Conservation (phyloP, 2,329 filamentous ascomycete genomes). For the Cladosporium colombiae region DNA sequence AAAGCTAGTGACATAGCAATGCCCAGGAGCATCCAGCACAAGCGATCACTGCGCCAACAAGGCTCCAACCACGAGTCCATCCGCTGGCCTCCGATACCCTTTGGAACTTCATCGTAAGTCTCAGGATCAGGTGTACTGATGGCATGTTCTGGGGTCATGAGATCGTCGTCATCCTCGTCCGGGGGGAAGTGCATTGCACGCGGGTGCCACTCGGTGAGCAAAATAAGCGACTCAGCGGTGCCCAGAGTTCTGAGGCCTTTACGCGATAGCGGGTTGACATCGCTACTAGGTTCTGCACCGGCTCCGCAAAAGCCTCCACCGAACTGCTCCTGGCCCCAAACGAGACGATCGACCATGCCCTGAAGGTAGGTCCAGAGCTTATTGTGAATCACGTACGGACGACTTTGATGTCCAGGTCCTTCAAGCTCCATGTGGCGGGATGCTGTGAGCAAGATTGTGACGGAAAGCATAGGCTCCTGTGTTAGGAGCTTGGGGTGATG, state of each 20-base stretch:
- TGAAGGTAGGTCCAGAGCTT: constrained; percentile 93
- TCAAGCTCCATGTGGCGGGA: constrained; percentile 81
- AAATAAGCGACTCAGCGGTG: constrained; percentile 89
- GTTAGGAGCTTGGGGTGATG: constrained; percentile 78
- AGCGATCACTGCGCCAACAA: constrained; percentile 84
- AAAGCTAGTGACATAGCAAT: constrained; percentile 88
- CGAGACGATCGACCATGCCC: constrained; percentile 90
- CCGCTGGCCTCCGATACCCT: constrained; percentile 74
- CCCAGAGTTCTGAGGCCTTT: constrained; percentile 83
- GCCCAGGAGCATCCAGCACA: constrained; percentile 97
- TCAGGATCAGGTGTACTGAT: constrained; percentile 61
- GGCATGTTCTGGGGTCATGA: constrained; percentile 69
- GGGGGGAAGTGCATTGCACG: constrained; percentile 89
- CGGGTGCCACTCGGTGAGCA: constrained; percentile 96
- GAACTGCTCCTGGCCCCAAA: constrained; percentile 96
- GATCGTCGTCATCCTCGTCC: constrained; percentile 64
- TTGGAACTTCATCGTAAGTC: constrained; percentile 53
- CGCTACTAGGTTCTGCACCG: constrained; percentile 66
- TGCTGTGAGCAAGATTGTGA: constrained; percentile 87
- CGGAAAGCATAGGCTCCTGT: constrained; percentile 88
- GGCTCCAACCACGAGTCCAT: constrained; percentile 97
- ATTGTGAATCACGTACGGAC: constrained; percentile 89
- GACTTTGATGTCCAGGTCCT: constrained; percentile 76
- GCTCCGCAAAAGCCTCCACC: constrained; percentile 82
- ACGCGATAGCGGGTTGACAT: constrained; percentile 58